Base-by-base conservation (phyloP, 169 alveolate genomes). In the Cryptosporidium viatorum region DNA sequence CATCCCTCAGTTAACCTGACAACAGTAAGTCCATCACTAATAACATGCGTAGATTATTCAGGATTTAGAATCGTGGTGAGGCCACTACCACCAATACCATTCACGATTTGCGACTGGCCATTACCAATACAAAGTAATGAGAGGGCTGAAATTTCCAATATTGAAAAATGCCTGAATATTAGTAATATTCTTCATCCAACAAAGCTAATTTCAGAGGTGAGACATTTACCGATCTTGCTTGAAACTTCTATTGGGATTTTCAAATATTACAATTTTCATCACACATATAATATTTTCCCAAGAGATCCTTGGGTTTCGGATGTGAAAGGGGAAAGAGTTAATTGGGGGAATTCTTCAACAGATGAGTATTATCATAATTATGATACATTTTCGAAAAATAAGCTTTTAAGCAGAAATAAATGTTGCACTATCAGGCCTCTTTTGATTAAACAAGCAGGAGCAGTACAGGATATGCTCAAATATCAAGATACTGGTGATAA, bases 61-160 rank as follows among this genome's bases (percentile, higher is more conserved):
- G 89, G 89, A 62, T 80, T 80, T 26, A 59, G 89, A 41, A 59
- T 80, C 31, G 75, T 80, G 1, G 75, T 80, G 39, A 21, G 89
- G 2, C 89, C 89, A 60, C 59, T 80, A 9, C 89, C 89, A 12
- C 48, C 65, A 29, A 1, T 67, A 43, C 89, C 89, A 43, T 80
- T 80, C 39, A 80, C 74, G n/a, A 62, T 80, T 59, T 80, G 89
- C 62, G 89, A 80, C 33, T 80, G 89, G 89, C 89, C 89, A 39
- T 62, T 80, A 21, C 89, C 89, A 12, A 80, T 80, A 60, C 89
- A 80, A 80, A 80, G 89, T 45, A 45, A 41, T 43, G 89, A 80
- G 52, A 80, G 89, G 35, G 35, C 29, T n/a, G 89, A 80, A 43
- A 65, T 80, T 35, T 16, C 33, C 18, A 62, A 59, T 41, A 80